Base-by-base conservation (phyloP, 768 basidiomycete species). In the Auricularia heimuer region DNA sequence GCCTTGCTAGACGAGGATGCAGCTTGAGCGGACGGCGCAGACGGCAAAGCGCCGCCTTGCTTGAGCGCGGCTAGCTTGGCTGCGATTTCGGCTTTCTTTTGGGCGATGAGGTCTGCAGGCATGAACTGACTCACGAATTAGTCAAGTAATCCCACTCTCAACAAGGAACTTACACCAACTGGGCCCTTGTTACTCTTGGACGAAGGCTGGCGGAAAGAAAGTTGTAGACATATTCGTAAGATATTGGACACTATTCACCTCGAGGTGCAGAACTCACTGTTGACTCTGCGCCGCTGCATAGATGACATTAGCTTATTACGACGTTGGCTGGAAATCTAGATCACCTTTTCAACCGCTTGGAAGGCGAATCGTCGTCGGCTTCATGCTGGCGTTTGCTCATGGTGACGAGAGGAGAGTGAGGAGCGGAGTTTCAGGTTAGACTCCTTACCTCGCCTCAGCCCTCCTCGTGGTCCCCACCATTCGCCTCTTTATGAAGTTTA, bases 1-100 rank as follows among this genome's bases (percentile, higher is more conserved):
- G 39, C 39, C 12, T 39, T 39, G 58, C 68, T 67, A 62, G 69
- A 56, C 51, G 67, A 65, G 65, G 47, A 34, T 56, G 65, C 66
- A 39, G 67, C 63, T 8, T 74, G 67, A 45, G 69, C 14, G 18
- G 71, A 14, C 29, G 78, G 72, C 1, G 75, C 69, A 4, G 73
- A 67, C 2, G 73, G 62, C 0, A 69, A 66, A 1, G 76, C 73
- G 24, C 74, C 74, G 56, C 74, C 79, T 73, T 82, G 33, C 63
- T 64, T 65, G 54, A 92, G 87, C 2, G 86, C 85, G 2, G 92
- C 92, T 29, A 91, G 80, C 73, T 92, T 94, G 16, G 93, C 92
- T 11, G 88, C 82, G 67, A 95, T 87, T 74, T 93, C 89, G 4
- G 91, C 90, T 45, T 87, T 82, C 75, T 90, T 91, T 75, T 89